Evolutionary conservation across 331 rosid genomes (phyloP).

Genomic region (Telfairia occidentalis): DNA sequence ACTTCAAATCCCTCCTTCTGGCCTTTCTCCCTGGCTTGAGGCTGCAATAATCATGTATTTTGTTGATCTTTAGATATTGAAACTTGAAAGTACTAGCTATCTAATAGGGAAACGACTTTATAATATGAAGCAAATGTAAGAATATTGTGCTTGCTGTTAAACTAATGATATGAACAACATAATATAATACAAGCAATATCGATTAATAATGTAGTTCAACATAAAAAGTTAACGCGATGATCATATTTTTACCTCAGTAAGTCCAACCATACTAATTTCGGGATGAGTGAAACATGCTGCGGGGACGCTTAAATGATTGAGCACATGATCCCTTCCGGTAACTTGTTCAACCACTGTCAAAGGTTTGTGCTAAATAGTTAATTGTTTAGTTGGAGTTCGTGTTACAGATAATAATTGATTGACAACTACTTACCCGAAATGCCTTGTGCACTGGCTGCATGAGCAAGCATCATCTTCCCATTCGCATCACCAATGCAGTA

Average conservation of each 20-base stretch:
- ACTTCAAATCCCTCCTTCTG: slow-evolving; percentile 84
- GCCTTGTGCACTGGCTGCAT: slow-evolving; percentile 99
- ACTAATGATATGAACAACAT: neutral
- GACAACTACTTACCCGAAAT: slow-evolving; percentile 56
- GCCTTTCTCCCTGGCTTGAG: slow-evolving; percentile 93
- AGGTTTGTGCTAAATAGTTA: slow-evolving; percentile 4
- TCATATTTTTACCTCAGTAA: slow-evolving; percentile 62
- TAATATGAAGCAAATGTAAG: neutral
- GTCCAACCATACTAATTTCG: slow-evolving; percentile 98
- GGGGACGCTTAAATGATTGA: slow-evolving; percentile 92
- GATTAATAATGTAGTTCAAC: neutral
- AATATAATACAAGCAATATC: neutral
- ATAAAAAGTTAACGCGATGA: neutral
- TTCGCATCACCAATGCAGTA: slow-evolving; percentile 98
- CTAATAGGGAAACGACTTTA: neutral
- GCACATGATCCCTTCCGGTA: slow-evolving; percentile 74
- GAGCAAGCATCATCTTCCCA: slow-evolving; percentile 99
- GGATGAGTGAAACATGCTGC: slow-evolving; percentile 99
- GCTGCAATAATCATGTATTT: slow-evolving; percentile 36
- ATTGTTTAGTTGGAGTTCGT: neutral
- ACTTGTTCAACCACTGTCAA: slow-evolving; percentile 89
- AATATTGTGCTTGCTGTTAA: neutral
- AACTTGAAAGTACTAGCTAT: neutral
- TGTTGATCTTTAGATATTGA: neutral
- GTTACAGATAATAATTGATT: neutral